Conservation (phyloP, 345 rosid species). For the Clarkia xantiana region DNA sequence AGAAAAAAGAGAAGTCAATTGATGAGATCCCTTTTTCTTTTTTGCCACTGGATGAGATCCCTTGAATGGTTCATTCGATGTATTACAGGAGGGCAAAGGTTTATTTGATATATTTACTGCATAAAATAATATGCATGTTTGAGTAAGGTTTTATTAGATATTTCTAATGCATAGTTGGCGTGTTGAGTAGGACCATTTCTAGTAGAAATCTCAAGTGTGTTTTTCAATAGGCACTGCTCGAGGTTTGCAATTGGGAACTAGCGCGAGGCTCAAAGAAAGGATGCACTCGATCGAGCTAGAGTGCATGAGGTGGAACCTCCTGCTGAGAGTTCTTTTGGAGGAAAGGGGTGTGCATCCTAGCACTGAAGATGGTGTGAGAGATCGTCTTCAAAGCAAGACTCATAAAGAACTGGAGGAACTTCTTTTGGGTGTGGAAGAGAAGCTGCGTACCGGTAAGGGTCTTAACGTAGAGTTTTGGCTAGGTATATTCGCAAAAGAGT, state of each 20-base stretch:
- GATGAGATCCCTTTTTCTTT: too few relatives aligned
- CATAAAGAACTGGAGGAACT: constrained; percentile 56
- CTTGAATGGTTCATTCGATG: too few relatives aligned
- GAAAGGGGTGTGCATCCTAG: constrained; percentile 90
- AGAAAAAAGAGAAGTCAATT: too few relatives aligned
- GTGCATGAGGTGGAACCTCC: too few relatives aligned
- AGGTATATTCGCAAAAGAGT: constrained; percentile 81
- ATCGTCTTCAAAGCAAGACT: constrained; percentile 69
- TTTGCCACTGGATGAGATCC: too few relatives aligned
- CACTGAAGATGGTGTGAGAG: constrained; percentile 68
- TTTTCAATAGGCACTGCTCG: constrained; percentile 59
- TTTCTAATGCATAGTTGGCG: too few relatives aligned
- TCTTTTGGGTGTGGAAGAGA: constrained; percentile 53
- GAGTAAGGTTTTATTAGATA: too few relatives aligned
- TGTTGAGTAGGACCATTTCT: too few relatives aligned
- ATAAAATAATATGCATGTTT: too few relatives aligned
- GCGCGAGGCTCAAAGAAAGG: constrained; percentile 80
- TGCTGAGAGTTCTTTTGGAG: too few relatives aligned
- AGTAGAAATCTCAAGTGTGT: not conserved
- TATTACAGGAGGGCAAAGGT: too few relatives aligned
- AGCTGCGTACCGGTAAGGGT: constrained; percentile 77
- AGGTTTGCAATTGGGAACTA: constrained; percentile 88
- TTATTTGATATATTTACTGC: too few relatives aligned
- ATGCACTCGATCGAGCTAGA: constrained; percentile 79
- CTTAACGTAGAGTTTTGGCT: constrained; percentile 98